Conservation (phyloP, 163 green algal species). For the Trebouxiophyceae sp. region DNA sequence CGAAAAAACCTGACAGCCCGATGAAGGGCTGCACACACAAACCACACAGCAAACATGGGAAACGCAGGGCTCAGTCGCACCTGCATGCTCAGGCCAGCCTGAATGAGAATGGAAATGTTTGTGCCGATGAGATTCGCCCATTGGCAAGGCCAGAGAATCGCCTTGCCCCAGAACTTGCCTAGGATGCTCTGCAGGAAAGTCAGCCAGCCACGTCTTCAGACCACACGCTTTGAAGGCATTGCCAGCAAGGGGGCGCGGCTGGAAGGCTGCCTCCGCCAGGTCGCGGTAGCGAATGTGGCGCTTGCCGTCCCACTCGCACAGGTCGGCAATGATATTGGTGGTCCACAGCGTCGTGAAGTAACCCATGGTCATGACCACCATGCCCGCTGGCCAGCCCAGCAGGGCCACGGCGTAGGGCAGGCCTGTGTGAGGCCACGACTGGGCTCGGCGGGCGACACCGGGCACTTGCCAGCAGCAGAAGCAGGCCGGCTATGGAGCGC, state of each 20-base stretch:
- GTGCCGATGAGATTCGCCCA: neutral
- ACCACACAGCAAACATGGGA: too few relatives aligned
- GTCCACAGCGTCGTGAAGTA: neutral
- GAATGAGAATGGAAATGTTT: too few relatives aligned
- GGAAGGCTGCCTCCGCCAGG: neutral
- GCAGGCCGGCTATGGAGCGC: too few relatives aligned
- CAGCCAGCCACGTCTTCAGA: neutral
- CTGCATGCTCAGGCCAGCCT: too few relatives aligned
- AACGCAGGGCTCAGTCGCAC: too few relatives aligned
- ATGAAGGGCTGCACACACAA: too few relatives aligned
- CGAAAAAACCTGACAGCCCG: too few relatives aligned
- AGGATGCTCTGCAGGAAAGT: neutral
- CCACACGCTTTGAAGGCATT: neutral
- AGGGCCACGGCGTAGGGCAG: neutral
- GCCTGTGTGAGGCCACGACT: too few relatives aligned
- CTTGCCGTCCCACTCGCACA: neutral
- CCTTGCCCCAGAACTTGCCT: neutral
- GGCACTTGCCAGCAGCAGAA: too few relatives aligned
- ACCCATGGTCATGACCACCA: neutral
- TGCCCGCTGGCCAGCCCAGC: neutral
- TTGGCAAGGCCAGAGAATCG: neutral
- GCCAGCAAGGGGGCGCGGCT: neutral
- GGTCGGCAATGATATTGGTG: neutral
- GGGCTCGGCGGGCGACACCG: too few relatives aligned
- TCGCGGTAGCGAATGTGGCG: neutral